Percentiles rank a stretch among this genome's conserved stretches.
phyloP scores from a whole-genome alignment of 768 basidiomycete genomes.

The Russula vinacea region DNA sequence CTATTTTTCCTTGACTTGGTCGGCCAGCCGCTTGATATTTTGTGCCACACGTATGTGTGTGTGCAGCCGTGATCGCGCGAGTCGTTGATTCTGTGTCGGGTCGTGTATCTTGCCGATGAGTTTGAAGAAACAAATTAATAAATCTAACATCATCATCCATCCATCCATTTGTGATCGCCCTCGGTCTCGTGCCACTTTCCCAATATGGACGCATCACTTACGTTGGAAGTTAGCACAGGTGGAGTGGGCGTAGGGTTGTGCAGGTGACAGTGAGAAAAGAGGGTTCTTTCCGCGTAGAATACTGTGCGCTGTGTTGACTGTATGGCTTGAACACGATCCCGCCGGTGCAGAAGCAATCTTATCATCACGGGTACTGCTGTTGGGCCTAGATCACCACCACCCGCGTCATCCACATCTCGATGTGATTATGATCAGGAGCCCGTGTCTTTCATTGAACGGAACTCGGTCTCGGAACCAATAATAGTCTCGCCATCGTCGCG shows the following conservation, averaged over 20 bases:
- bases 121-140: slow-evolving; percentile 1
- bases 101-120: slow-evolving; percentile 3
- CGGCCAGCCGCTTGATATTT: neutral
- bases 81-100: neutral
- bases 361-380: neutral
- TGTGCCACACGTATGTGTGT: slow-evolving; percentile 14
- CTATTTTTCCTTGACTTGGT: neutral
- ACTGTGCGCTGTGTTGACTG: neutral
- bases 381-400: neutral
- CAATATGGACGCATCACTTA: neutral
- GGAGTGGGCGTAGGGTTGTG: slow-evolving; percentile 16
- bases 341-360: slow-evolving; percentile 1
- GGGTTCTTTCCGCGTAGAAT: slow-evolving; percentile 11
- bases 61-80: slow-evolving; percentile 8
- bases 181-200: neutral
- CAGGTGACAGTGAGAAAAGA: slow-evolving; percentile 18
- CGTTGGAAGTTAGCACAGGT: slow-evolving; percentile 7
- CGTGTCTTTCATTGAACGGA: neutral
- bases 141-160: too few relatives aligned
- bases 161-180: neutral
- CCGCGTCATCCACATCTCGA: neutral
- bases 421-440: neutral
- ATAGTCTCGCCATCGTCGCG: slow-evolving; percentile 1
- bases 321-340: neutral
- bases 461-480: neutral